These are phyloP conservation scores for Penicillium sp. DNA, from an alignment of 2,329 filamentous ascomycete genomes.

Conservation along the genomic window DNA sequence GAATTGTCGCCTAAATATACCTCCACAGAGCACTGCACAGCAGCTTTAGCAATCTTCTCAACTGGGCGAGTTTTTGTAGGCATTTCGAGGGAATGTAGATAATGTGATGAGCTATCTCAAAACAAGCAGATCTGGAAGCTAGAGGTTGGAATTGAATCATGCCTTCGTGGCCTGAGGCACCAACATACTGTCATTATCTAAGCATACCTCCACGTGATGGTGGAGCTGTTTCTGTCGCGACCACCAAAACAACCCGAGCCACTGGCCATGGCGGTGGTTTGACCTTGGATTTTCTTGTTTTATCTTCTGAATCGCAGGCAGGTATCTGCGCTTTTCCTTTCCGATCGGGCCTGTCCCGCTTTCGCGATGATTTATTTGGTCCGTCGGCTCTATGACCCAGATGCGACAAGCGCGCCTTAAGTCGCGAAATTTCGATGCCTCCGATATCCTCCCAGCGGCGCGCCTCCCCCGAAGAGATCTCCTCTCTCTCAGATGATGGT, in stretches of 20 bases:
- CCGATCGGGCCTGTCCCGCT: slow-evolving; percentile 10
- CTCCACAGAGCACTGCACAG: slow-evolving; percentile 66
- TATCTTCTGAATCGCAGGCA: slow-evolving; percentile 8
- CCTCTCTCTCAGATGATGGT: slow-evolving; percentile 63
- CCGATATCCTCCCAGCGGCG: slow-evolving; percentile 45
- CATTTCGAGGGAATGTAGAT: slow-evolving; percentile 34
- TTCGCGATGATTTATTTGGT: slow-evolving; percentile 43
- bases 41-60: slow-evolving; percentile 67
- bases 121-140: background rate
- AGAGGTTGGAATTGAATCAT: background rate
- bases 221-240: slow-evolving; percentile 25
- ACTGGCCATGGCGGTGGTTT: slow-evolving; percentile 1
- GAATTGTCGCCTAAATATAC: slow-evolving; percentile 41
- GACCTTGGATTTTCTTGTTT: slow-evolving; percentile 8
- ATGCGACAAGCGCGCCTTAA: slow-evolving; percentile 46
- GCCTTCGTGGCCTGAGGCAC: background rate
- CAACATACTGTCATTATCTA: slow-evolving; percentile 13
- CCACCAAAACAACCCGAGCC: slow-evolving; percentile 25
- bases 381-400: slow-evolving; percentile 43
- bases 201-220: slow-evolving; percentile 18
- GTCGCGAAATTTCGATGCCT: slow-evolving; percentile 53
- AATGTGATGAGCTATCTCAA: slow-evolving; percentile 1
- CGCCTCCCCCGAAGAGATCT: slow-evolving; percentile 42
- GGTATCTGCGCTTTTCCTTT: slow-evolving; percentile 12
- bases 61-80: slow-evolving; percentile 60